A percentile compares a stretch with the other conserved stretches of the same genome.
phyloP scores from a whole-genome alignment of 23 red algal genomes.

The Gracilariopsis chorda region DNA sequence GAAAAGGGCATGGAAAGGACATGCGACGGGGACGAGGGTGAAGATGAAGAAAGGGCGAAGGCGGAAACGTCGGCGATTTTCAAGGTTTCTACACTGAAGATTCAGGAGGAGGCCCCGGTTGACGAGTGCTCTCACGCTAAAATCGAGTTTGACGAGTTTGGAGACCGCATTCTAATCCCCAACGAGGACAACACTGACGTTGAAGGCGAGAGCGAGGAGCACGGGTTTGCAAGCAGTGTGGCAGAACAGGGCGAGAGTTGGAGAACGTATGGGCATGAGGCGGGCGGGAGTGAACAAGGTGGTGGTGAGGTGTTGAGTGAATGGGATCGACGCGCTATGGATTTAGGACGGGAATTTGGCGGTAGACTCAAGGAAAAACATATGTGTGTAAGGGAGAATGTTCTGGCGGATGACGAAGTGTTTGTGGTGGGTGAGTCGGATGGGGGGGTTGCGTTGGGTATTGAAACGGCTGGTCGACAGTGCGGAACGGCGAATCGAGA shows the following conservation, averaged over 20 bases:
- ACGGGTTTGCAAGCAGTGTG: not conserved
- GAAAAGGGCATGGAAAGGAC: not conserved
- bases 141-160: constrained; percentile 63
- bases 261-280: not conserved
- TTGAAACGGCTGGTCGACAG: not conserved
- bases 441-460: constrained; percentile 28
- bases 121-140: not conserved
- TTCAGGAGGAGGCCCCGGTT: not conserved
- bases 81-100: constrained; percentile 29
- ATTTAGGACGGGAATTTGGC: not conserved
- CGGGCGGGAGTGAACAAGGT: not conserved
- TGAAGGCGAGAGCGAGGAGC: constrained; percentile 31
- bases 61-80: constrained; percentile 29
- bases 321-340: constrained; percentile 11
- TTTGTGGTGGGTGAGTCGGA: constrained; percentile 38
- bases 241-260: not conserved
- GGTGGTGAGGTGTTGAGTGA: not conserved
- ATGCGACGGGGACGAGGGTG: not conserved
- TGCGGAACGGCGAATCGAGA: constrained; percentile 5
- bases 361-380: constrained; percentile 3
- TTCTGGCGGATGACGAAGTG: not conserved
- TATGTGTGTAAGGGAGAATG: not conserved
- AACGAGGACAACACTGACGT: constrained; percentile 7
- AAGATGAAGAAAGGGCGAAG: not conserved
- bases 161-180: constrained; percentile 11